Evolutionary conservation across 768 basidiomycete genomes (phyloP).

Genomic region (Mycena vitilis): DNA sequence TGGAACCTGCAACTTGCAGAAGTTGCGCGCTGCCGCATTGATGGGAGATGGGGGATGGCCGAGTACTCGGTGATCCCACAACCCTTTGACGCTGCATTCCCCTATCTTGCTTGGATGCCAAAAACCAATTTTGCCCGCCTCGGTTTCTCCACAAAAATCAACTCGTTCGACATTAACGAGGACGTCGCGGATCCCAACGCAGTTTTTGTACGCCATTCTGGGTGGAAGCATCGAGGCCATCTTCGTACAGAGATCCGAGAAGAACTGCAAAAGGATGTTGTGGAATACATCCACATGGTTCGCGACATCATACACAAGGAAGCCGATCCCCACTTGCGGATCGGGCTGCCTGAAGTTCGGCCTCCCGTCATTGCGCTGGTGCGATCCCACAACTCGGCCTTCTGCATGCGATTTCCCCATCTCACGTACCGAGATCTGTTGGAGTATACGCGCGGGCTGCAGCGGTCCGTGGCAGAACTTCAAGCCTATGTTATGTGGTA

Average conservation of each 20-base stretch:
- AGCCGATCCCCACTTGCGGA: neutral
- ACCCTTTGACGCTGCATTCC: neutral
- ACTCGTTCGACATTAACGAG: neutral
- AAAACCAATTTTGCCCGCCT: neutral
- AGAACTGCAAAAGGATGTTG: constrained; percentile 5
- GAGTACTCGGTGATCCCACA: constrained; percentile 15
- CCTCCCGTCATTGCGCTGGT: constrained; percentile 17
- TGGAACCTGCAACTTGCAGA: neutral
- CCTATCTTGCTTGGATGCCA: constrained; percentile 19
- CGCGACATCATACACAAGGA: neutral
- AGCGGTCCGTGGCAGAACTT: constrained; percentile 1
- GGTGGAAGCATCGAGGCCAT: constrained; percentile 9
- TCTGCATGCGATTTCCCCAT: constrained; percentile 6
- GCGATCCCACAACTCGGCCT: constrained; percentile 10
- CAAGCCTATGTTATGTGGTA: constrained; percentile 20
- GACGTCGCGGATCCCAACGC: neutral
- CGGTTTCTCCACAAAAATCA: neutral
- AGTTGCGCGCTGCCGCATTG: neutral
- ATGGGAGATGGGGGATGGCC: constrained; percentile 2
- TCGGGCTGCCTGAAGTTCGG: neutral
- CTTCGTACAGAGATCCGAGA: neutral
- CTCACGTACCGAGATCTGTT: constrained; percentile 16
- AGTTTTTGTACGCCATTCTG: neutral
- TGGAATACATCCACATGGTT: constrained; percentile 1
- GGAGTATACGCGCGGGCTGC: constrained; percentile 8